A percentile compares a stretch with the other conserved stretches of the same genome.
These are phyloP conservation scores for Apostasia ramifera DNA, from an alignment of 106 monocot genomes.

Conservation along the genomic window DNA sequence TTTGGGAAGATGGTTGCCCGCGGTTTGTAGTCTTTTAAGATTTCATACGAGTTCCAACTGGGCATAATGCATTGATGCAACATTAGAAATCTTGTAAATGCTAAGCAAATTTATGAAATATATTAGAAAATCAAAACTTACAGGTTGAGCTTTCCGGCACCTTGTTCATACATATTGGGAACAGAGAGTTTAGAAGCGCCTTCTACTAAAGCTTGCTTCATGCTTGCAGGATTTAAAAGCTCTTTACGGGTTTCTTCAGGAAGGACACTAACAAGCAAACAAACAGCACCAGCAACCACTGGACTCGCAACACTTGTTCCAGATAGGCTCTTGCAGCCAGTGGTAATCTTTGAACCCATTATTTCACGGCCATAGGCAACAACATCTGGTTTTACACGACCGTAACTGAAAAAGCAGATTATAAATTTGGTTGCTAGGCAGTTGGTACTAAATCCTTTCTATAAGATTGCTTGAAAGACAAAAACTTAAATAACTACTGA, in stretches of 20 bases:
- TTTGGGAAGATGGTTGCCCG: conserved; percentile 86
- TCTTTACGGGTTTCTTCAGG: conserved; percentile 67
- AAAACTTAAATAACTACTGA: too few species aligned
- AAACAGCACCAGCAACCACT: conserved; percentile 94
- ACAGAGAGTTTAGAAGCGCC: conserved; percentile 86
- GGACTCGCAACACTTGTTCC: conserved; percentile 99
- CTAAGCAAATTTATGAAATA: conserved; percentile 1
- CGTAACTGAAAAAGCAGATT: conserved; percentile 50
- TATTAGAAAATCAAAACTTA: conserved; percentile 34
- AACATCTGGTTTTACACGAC: conserved; percentile 93
- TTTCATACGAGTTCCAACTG: conserved; percentile 80
- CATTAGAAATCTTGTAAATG: conserved; percentile 7
- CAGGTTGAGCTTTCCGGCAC: conserved; percentile 89
- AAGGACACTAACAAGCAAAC: conserved; percentile 85
- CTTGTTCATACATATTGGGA: conserved; percentile 95
- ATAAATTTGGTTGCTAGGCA: background rate
- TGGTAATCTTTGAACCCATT: conserved; percentile 96
- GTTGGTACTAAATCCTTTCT: too few species aligned
- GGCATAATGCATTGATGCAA: background rate
- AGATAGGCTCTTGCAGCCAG: conserved; percentile 93
- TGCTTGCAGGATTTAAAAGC: conserved; percentile 87
- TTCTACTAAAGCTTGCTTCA: conserved; percentile 99
- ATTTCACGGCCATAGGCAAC: conserved; percentile 98
- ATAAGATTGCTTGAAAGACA: too few species aligned
- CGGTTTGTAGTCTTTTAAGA: conserved; percentile 75